Base-by-base conservation (phyloP, 768 basidiomycete genomes). In the Tephrocybe sp. region DNA sequence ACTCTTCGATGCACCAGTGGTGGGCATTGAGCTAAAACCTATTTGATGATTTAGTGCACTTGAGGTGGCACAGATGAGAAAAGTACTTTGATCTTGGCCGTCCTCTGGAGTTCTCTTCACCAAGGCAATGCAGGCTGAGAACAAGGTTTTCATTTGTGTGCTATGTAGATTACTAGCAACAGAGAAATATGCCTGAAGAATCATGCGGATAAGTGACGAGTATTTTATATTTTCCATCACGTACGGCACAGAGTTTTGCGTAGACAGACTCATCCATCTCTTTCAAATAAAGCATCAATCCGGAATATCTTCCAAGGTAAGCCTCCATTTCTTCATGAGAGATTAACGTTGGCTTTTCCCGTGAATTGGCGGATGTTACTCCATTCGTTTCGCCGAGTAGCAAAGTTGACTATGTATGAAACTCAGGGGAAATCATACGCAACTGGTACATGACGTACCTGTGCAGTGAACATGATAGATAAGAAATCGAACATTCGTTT, bases 211-310 rank as follows among this genome's bases (percentile, higher is more conserved):
- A 25, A 21, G 41, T 27, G 11, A 23, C 29, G 31, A 33, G 38
- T 19, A 24, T 8, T 16, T 47, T 21, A 37, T 36, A 21, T 34
- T 42, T 16, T 30, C 44, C 31, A 45, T 25, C 31, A 76, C 88
- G 49, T 61, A 95, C 95, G 31, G 87, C 91, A 61, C 94, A 97
- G 24, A 97, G 69, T 61, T 89, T 91, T 36, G 84, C 87, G 64
- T 97, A 98, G 19, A 88, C 68, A 47, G 68, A 70, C 64, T 97
- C 91, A 52, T 97, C 94, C 90, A 97, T 95, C 72, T 98, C 95
- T 64, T 92, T 94, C 49, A 97, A 69, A 62, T 95, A 98, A 15
- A 97, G 73, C 67, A 98, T 82, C 45, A 98, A 66, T 1, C 94
- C 94, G 24, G 87, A 80, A 66, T 97, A 98, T 37, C 88, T 79